Base-by-base conservation (phyloP, 139 green algal genomes). In the Coccomyxa sp. region DNA sequence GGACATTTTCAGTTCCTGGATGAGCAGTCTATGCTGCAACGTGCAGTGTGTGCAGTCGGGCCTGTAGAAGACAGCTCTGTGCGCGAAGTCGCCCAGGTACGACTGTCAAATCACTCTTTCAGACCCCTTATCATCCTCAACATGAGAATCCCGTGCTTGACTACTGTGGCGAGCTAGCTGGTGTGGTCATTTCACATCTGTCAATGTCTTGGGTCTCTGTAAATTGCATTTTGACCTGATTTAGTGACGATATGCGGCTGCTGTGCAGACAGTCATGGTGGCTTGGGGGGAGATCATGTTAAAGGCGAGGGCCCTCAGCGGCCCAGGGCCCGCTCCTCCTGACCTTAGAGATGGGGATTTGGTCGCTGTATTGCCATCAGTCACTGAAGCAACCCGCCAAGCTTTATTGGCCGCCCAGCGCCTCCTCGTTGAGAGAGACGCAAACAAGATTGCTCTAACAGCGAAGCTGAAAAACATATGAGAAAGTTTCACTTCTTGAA, bases 1-100 rank as follows among this genome's bases (percentile, higher is more conserved):
- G 94, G 94, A 0, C 94, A 97, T 85, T 95, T 97, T 63, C 88
- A 95, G 74, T 96, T 94, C 81, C 84, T 97, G 57, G 91, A 96
- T 63, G 67, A 74, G 23, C 74, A 87, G 76, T 82, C 60, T 0
- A 79, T 67, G 51, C 76, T 94, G 83, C 85, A 93, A 81, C 82
- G 83, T 27, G 86, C 88, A 25, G 67, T 97, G 25, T 97, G 94
- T 82, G 86, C 88, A 4, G 63, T 81, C 13, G 88, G 90, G 23
- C 13, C 10, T 0, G 60, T 81, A 0, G 38, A 85, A 10, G 92
- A 95, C 25, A 76, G 67, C 13, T 75, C 71, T 28, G 89, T 95
- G 15, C 86, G 82, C 3, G 51, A 30, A 15, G 67, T 93, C 14
- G 85, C 87, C 25, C 86, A 92, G 83, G 83, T 77, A 31, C 67